Evolutionary conservation across 257 asterid genomes (phyloP).

Genomic region (Plantago elongata): DNA sequence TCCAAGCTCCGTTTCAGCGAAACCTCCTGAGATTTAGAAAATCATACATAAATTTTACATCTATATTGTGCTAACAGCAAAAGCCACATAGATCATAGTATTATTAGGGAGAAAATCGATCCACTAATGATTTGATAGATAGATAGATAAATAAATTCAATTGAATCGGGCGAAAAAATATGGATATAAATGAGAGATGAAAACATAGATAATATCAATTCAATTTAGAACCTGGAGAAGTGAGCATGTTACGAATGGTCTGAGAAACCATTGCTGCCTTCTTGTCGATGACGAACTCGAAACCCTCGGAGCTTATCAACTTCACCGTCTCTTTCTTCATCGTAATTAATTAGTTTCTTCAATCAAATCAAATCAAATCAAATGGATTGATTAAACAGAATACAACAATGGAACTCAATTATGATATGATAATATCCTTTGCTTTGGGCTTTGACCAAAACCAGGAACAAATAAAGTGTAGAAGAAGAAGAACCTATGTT

Average conservation of each 20-base stretch:
- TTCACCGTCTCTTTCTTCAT: constrained; percentile 81
- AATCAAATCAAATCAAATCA: too few relatives aligned
- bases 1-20: constrained; percentile 76
- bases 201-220: neutral
- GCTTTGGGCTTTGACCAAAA: too few relatives aligned
- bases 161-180: too few relatives aligned
- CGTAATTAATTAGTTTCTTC: neutral
- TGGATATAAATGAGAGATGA: neutral
- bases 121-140: neutral
- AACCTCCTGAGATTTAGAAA: constrained; percentile 50
- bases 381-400: too few relatives aligned
- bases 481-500: too few relatives aligned
- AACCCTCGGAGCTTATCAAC: constrained; percentile 92
- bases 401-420: too few relatives aligned
- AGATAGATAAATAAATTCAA: neutral
- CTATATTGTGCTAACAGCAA: neutral
- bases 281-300: constrained; percentile 79
- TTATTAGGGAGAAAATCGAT: neutral
- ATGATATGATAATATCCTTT: too few relatives aligned
- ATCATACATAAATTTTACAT: neutral
- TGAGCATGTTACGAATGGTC: constrained; percentile 98
- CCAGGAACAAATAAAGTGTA: too few relatives aligned
- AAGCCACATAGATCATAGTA: constrained; percentile 1
- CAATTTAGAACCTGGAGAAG: constrained; percentile 72
- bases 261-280: constrained; percentile 98